Conservation (phyloP, 2,329 filamentous ascomycete species). For the Microdochium trichocladiopsis region DNA sequence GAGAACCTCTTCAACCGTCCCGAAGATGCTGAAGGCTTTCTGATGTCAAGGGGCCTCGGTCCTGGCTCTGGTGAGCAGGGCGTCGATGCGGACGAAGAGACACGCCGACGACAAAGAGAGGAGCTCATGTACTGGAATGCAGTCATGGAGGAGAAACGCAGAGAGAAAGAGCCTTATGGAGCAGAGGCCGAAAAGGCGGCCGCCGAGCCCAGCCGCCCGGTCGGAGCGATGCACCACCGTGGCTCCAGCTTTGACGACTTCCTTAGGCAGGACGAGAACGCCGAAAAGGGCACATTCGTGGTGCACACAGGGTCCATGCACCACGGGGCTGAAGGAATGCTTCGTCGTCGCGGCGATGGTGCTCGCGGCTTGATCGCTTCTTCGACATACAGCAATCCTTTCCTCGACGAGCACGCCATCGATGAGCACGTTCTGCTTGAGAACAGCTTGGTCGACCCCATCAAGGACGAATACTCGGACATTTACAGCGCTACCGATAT, state of each 20-base stretch:
- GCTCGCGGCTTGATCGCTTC: conserved; percentile 34
- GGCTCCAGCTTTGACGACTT: conserved; percentile 53
- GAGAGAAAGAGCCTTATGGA: conserved; percentile 25
- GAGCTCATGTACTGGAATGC: conserved; percentile 62
- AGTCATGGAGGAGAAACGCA: conserved; percentile 40
- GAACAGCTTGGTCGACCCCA: conserved; percentile 34
- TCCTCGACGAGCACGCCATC: conserved; percentile 49
- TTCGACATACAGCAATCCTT: conserved; percentile 50
- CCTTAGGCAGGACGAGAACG: conserved; percentile 39
- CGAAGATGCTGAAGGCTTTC: conserved; percentile 58
- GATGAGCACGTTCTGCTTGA: conserved; percentile 36
- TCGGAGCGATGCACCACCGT: conserved; percentile 15
- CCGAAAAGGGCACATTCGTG: conserved; percentile 48
- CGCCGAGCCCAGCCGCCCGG: conserved; percentile 4
- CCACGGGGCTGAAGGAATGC: conserved; percentile 31
- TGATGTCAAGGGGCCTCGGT: conserved; percentile 39
- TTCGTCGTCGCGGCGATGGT: conserved; percentile 42
- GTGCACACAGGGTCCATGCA: conserved; percentile 46
- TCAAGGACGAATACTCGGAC: conserved; percentile 41
- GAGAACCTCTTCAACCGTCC: conserved; percentile 57
- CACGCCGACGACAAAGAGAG: conserved; percentile 52
- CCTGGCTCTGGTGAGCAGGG: conserved; percentile 30
- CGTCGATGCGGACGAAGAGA: conserved; percentile 57
- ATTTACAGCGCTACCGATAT: conserved; percentile 52
- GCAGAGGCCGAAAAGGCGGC: conserved; percentile 16